phyloP scores from a whole-genome alignment of 176 grass and related monocot species.

The Hsuehochloa calcarea region DNA sequence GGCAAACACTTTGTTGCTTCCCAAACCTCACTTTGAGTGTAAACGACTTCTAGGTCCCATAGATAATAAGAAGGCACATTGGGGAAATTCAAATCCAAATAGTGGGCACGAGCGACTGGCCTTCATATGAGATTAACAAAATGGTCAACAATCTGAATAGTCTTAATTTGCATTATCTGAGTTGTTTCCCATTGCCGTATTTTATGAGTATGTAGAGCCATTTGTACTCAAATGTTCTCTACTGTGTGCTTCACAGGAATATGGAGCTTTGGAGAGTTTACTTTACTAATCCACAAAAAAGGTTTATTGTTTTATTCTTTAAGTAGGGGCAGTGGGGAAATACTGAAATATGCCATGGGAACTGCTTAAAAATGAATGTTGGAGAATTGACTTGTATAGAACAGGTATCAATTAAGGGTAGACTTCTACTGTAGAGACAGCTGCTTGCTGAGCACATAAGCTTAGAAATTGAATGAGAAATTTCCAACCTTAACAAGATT shows the following conservation, averaged over 20 bases:
- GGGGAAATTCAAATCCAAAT: too few relatives aligned
- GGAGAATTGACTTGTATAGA: not conserved
- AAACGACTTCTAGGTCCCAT: too few relatives aligned
- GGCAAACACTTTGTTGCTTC: too few relatives aligned
- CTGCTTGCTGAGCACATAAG: constrained; percentile 12
- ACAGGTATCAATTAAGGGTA: not conserved
- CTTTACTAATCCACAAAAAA: constrained; percentile 5
- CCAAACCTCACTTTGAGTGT: too few relatives aligned
- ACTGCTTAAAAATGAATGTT: constrained; percentile 3
- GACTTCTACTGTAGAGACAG: not conserved
- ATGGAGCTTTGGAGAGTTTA: constrained; percentile 24
- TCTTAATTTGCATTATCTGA: constrained; percentile 7
- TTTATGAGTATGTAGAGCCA: constrained; percentile 20
- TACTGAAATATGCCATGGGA: not conserved
- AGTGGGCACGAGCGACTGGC: too few relatives aligned
- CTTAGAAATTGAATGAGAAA: constrained; percentile 27
- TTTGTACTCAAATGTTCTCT: constrained; percentile 12
- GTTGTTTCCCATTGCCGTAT: not conserved
- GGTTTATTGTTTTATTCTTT: not conserved
- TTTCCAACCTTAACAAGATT: constrained; percentile 68
- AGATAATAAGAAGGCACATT: too few relatives aligned
- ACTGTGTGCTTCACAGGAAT: constrained; percentile 16
- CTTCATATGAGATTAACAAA: too few relatives aligned
- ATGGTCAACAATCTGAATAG: not conserved
- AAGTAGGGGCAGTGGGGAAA: not conserved